These are phyloP conservation scores for Herpetomonas muscarum DNA, from an alignment of 208 protist genomes.

Conservation along the genomic window DNA sequence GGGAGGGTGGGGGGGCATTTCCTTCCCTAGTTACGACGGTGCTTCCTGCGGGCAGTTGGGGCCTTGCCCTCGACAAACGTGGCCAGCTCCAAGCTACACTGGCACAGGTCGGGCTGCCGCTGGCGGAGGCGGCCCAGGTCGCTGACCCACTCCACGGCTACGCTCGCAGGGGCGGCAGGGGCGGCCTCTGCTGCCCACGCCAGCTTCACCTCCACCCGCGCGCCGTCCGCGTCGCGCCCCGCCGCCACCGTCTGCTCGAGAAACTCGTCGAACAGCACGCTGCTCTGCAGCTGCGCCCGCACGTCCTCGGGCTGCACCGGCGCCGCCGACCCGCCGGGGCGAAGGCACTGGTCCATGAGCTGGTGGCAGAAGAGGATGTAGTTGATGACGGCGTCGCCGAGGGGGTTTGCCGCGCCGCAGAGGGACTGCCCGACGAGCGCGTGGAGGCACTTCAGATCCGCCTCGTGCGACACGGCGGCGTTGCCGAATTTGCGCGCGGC, in stretches of 20 bases:
- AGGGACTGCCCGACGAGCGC: conserved; percentile 74
- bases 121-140: background rate
- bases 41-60: background rate
- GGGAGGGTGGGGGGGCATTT: background rate
- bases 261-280: background rate
- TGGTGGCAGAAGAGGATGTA: conserved; percentile 52
- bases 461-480: conserved; percentile 64
- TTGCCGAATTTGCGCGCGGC: conserved; percentile 65
- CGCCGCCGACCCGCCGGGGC: background rate
- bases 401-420: conserved; percentile 48
- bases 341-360: background rate
- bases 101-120: conserved; percentile 3
- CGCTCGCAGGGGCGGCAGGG: background rate
- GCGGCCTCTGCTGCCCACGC: conserved; percentile 1
- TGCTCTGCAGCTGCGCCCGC: background rate
- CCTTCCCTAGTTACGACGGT: background rate
- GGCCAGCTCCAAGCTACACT: background rate
- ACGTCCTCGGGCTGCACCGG: background rate
- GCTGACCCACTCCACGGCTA: background rate
- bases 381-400: conserved; percentile 52
- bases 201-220: too few species aligned
- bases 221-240: too few species aligned
- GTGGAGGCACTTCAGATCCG: conserved; percentile 86
- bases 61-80: conserved; percentile 1
- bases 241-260: too few species aligned